phyloP scores from a whole-genome alignment of 148 eudicot genomes.

The Vaccinium macrocarpon region DNA sequence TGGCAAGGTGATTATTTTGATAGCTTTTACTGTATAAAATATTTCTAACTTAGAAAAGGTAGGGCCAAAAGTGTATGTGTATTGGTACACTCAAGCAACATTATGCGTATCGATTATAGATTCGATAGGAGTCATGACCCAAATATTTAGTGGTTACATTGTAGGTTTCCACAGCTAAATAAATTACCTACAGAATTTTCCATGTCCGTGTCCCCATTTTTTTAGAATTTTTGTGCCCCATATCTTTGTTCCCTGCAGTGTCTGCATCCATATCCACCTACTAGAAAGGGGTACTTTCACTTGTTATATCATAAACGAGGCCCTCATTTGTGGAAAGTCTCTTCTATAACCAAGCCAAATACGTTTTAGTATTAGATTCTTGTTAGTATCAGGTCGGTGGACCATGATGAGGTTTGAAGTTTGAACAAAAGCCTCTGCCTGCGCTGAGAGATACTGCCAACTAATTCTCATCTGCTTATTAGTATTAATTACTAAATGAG shows the following conservation, averaged over 20 bases:
- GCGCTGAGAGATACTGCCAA: background rate
- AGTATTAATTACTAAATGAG: background rate
- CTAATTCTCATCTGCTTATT: background rate
- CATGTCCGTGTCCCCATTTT: background rate
- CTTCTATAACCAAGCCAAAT: background rate
- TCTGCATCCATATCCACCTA: background rate
- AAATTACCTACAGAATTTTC: background rate
- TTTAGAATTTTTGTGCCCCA: background rate
- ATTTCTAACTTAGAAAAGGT: background rate
- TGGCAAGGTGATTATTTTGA: background rate
- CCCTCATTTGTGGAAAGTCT: background rate
- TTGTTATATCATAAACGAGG: background rate
- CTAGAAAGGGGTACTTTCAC: background rate
- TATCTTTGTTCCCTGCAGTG: background rate
- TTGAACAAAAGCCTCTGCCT: background rate
- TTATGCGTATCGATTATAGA: background rate
- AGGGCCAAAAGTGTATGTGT: background rate
- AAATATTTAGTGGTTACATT: background rate
- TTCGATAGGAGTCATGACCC: background rate
- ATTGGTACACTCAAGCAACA: background rate
- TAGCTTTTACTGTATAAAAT: background rate
- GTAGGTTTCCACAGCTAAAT: background rate
- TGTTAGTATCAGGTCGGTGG: background rate
- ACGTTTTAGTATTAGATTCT: background rate
- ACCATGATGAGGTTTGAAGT: background rate